phyloP scores from a whole-genome alignment of 2,329 filamentous ascomycete species.

The Alternaria longipes region DNA sequence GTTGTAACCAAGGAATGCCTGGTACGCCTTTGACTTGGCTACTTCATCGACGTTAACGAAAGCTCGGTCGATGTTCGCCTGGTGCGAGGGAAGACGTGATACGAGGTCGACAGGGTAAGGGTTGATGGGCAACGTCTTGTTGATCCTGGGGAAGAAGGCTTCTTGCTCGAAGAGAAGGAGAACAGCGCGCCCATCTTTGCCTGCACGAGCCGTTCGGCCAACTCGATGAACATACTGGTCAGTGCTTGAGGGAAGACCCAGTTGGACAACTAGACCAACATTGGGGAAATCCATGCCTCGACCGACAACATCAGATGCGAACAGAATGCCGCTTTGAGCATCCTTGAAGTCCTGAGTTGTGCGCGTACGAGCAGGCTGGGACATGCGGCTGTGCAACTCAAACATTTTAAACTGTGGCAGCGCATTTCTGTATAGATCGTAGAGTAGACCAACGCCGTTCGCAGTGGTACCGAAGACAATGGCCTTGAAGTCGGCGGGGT shows the following conservation, averaged over 20 bases:
- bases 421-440: conserved; percentile 49
- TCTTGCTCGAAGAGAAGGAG: conserved; percentile 63
- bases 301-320: conserved; percentile 60
- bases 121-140: conserved; percentile 61
- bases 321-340: conserved; percentile 58
- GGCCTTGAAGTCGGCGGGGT: conserved; percentile 54
- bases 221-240: conserved; percentile 59
- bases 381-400: conserved; percentile 57
- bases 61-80: conserved; percentile 43
- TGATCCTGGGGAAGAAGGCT: conserved; percentile 60
- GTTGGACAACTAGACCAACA: conserved; percentile 59
- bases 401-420: conserved; percentile 51
- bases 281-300: conserved; percentile 63
- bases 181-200: conserved; percentile 62
- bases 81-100: conserved; percentile 44
- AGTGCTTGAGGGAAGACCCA: conserved; percentile 60
- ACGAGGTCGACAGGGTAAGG: conserved; percentile 58
- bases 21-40: conserved; percentile 56
- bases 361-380: conserved; percentile 53
- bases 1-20: conserved; percentile 59
- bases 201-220: conserved; percentile 54
- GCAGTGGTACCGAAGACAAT: conserved; percentile 60
- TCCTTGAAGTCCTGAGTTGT: conserved; percentile 58
- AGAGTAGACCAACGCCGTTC: conserved; percentile 56
- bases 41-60: conserved; percentile 52